Evolutionary conservation across 805 yeast species (phyloP), one percentile per base, ranked within the genome.

Genomic region (Metschnikowia gruessii): DNA sequence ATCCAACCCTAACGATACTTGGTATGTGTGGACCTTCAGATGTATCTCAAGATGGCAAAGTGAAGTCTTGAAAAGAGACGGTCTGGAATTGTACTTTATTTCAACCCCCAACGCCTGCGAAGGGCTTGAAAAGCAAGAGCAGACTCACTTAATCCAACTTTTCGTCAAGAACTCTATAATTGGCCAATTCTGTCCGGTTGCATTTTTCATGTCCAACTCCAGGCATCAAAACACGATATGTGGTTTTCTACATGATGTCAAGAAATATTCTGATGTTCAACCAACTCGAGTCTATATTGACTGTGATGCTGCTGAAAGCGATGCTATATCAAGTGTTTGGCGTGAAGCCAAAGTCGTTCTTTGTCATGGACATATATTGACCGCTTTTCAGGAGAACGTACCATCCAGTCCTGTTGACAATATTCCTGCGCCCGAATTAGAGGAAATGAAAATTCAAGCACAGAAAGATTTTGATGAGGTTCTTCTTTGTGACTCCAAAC

Each of bases 21-120:
- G 45, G 45, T 42, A 26, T 26, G 28, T 26, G 12, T 26, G 28
- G 28, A 8, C 40, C 4, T 28, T 42, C 17, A 17, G 18, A 18
- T 42, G 28, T 28, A 42, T 42, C 29, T 18, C 39, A 10, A 13
- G 19, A 12, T 42, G 45, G 45, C 40, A 42, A 30, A 8, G 17
- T 16, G 33, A 28, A 18, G 11, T 35, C 16, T 35, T 42, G 29
- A 16, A 4, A 7, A 35, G 19, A 16, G 21, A 36, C 22, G 18
- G 40, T 15, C 10, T 9, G 4, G 10, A 18, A 3, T 18, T 42
- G 19, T 28, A 18, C n/a, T 32, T 42, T 19, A 40, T 35, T 16
- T 26, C 22, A 2, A 35, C 35, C 12, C 15, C 19, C 9, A 42
- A 24, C 8, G 15, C 40, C 5, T 26, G 28, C 24, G 21, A n/a